Conservation (phyloP, 805 yeast genomes). For the Candida ficus region DNA sequence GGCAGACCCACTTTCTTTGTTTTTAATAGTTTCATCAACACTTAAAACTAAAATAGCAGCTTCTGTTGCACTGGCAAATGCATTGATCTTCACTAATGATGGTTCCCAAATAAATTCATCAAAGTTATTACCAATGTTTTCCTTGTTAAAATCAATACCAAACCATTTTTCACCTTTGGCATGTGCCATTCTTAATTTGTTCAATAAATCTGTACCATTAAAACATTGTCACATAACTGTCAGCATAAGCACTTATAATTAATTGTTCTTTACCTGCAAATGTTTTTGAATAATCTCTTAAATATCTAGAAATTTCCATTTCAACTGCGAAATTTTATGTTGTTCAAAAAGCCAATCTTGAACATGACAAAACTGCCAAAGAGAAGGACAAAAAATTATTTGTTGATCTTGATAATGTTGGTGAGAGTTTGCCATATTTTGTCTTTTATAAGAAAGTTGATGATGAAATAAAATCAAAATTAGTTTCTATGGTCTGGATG, state of each 20-base stretch:
- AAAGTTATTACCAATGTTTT: constrained; percentile 77
- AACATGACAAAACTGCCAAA: too few species aligned
- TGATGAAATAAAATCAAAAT: too few species aligned
- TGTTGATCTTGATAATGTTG: too few species aligned
- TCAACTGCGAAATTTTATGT: too few species aligned
- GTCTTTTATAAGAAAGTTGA: too few species aligned
- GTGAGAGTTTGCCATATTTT: too few species aligned
- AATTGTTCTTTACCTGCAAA: constrained; percentile 96
- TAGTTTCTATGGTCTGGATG: too few species aligned
- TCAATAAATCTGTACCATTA: constrained; percentile 92
- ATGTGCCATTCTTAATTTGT: constrained; percentile 87
- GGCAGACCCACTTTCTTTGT: constrained; percentile 56
- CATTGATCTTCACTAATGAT: constrained; percentile 86
- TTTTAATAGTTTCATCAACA: constrained; percentile 92
- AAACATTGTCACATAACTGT: constrained; percentile 97
- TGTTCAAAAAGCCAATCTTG: too few species aligned
- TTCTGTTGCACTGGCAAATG: constrained; percentile 93
- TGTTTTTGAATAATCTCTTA: constrained; percentile 80
- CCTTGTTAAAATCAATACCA: constrained; percentile 89
- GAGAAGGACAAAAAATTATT: too few species aligned
- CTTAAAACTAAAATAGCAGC: constrained; percentile 90
- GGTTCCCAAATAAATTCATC: constrained; percentile 96
- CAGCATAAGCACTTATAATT: constrained; percentile 89
- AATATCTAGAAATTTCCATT: constrained; percentile 88
- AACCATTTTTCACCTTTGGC: constrained; percentile 89